phyloP scores from a whole-genome alignment of 495 filamentous ascomycete genomes.

The Penicillium robsamsonii region DNA sequence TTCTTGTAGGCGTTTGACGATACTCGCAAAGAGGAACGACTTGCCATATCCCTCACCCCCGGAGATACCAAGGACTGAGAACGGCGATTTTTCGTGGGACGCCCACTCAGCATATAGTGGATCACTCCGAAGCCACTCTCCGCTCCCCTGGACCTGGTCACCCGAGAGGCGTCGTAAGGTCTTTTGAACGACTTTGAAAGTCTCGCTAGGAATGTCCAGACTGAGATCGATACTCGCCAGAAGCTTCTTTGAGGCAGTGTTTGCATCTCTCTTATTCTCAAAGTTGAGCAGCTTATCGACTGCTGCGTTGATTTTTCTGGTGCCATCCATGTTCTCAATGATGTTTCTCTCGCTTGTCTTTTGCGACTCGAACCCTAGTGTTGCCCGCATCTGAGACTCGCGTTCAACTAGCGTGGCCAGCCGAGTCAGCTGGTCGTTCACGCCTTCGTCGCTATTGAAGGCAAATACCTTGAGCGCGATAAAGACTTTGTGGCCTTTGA shows the following conservation, averaged over 20 bases:
- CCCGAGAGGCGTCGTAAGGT: constrained; percentile 7
- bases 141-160: constrained; percentile 16
- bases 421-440: constrained; percentile 19
- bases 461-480: constrained; percentile 30
- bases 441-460: constrained; percentile 26
- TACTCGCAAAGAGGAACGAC: constrained; percentile 20
- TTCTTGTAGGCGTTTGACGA: constrained; percentile 13
- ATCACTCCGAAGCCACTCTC: constrained; percentile 17
- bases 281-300: constrained; percentile 18
- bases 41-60: constrained; percentile 23
- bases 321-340: constrained; percentile 17
- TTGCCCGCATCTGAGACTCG: constrained; percentile 25
- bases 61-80: constrained; percentile 14
- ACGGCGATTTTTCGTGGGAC: not conserved
- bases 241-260: constrained; percentile 7
- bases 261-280: constrained; percentile 20
- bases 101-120: constrained; percentile 10
- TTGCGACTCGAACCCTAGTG: constrained; percentile 23
- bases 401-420: constrained; percentile 22
- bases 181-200: constrained; percentile 5
- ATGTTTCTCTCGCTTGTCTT: constrained; percentile 16
- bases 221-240: constrained; percentile 13
- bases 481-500: constrained; percentile 26
- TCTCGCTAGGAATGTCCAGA: constrained; percentile 16
- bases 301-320: constrained; percentile 11